A percentile compares a stretch with the other conserved stretches of the same genome.
Conservation (phyloP, 495 filamentous ascomycete species). For the Penicillium manginii region DNA sequence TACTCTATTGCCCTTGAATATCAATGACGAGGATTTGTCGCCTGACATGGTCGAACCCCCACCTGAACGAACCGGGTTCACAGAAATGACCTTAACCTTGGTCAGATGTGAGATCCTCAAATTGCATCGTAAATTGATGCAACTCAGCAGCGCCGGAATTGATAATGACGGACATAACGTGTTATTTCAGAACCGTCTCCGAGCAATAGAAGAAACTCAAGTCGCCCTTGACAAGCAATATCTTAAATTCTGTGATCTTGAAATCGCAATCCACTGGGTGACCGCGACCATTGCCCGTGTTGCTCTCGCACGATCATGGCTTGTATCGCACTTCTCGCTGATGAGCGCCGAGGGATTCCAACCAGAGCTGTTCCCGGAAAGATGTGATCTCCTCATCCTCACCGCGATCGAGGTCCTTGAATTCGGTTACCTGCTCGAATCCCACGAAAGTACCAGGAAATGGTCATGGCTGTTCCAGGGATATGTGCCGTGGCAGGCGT, state of each 20-base stretch:
- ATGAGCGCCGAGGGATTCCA: slow-evolving; percentile 41
- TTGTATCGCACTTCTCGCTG: slow-evolving; percentile 58
- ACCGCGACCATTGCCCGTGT: slow-evolving; percentile 64
- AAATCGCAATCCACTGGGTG: slow-evolving; percentile 66
- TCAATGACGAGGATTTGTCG: slow-evolving; percentile 20
- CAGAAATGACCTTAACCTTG: slow-evolving; percentile 75
- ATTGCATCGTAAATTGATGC: slow-evolving; percentile 28
- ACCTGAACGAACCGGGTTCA: slow-evolving; percentile 57
- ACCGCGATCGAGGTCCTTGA: slow-evolving; percentile 66
- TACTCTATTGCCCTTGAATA: slow-evolving; percentile 12
- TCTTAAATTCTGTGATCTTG: slow-evolving; percentile 56
- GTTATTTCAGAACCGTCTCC: slow-evolving; percentile 6
- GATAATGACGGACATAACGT: not conserved
- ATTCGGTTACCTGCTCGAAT: slow-evolving; percentile 26
- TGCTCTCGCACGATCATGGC: slow-evolving; percentile 65
- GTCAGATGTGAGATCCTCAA: slow-evolving; percentile 59
- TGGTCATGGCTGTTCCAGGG: slow-evolving; percentile 81
- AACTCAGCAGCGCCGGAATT: not conserved
- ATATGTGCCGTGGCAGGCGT: slow-evolving; percentile 77
- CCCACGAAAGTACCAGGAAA: slow-evolving; percentile 57
- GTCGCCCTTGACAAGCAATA: slow-evolving; percentile 53
- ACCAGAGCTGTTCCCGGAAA: slow-evolving; percentile 38
- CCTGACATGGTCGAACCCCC: slow-evolving; percentile 24
- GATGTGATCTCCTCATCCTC: slow-evolving; percentile 68
- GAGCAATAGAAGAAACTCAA: slow-evolving; percentile 13